phyloP scores from a whole-genome alignment of 495 filamentous ascomycete species.

The Talaromyces ruber region DNA sequence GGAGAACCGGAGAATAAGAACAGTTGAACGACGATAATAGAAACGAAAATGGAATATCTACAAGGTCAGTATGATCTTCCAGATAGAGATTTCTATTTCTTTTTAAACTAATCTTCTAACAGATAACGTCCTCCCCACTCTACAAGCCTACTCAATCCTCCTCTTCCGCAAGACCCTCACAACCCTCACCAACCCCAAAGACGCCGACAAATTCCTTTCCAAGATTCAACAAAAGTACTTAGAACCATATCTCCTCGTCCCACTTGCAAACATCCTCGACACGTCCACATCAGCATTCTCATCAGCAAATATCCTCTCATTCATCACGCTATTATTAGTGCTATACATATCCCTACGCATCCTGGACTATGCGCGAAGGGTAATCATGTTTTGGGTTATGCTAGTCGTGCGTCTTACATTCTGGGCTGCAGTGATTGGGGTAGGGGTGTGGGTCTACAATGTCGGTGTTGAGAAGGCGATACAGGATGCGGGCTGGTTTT shows the following conservation, averaged over 20 bases:
- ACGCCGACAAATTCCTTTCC: background rate
- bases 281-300: conserved; percentile 21
- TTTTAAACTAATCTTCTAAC: background rate
- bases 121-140: background rate
- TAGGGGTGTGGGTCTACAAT: conserved; percentile 49
- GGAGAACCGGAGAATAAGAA: background rate
- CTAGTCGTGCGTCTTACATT: conserved; percentile 49
- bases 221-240: conserved; percentile 16
- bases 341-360: conserved; percentile 57
- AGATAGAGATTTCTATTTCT: background rate
- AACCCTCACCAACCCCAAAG: background rate
- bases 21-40: background rate
- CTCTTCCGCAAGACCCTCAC: background rate
- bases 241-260: conserved; percentile 30
- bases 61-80: background rate
- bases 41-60: background rate
- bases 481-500: conserved; percentile 48
- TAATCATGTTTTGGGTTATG: conserved; percentile 66
- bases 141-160: background rate
- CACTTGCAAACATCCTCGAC: conserved; percentile 11
- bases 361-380: conserved; percentile 55
- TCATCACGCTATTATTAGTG: conserved; percentile 44
- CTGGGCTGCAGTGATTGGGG: conserved; percentile 43
- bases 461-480: conserved; percentile 53
- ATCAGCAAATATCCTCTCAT: conserved; percentile 51